A percentile compares a stretch with the other conserved stretches of the same genome.
These are phyloP conservation scores for Daldinia concentrica DNA, from an alignment of 495 filamentous ascomycete genomes.

Conservation along the genomic window DNA sequence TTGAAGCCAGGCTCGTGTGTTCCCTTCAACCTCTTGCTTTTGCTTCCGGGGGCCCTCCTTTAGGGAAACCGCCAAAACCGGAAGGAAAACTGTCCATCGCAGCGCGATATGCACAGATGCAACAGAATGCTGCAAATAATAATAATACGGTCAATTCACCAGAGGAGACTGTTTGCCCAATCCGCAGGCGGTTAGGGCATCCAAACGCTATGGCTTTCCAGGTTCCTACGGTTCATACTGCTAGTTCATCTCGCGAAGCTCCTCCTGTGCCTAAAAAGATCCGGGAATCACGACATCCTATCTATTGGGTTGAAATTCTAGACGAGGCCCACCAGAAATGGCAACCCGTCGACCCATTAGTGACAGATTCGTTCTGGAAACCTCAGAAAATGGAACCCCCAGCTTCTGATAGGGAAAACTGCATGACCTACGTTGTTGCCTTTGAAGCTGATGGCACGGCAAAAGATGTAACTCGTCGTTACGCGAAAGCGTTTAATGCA, in stretches of 20 bases:
- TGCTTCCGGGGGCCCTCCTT: constrained; percentile 59
- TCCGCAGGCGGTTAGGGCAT: constrained; percentile 54
- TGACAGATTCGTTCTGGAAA: constrained; percentile 78
- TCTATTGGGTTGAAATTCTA: constrained; percentile 95
- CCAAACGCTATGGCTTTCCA: constrained; percentile 53
- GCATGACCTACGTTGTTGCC: constrained; percentile 82
- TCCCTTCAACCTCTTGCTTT: constrained; percentile 88
- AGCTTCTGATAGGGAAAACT: constrained; percentile 73
- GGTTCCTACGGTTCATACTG: constrained; percentile 41
- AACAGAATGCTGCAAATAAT: constrained; percentile 34
- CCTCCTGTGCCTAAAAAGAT: constrained; percentile 51
- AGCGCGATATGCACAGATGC: constrained; percentile 46
- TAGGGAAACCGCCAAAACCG: constrained; percentile 57
- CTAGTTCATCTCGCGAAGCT: constrained; percentile 37
- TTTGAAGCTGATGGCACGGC: constrained; percentile 80
- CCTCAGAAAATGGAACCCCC: constrained; percentile 81
- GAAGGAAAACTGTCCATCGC: constrained; percentile 40
- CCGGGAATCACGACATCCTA: constrained; percentile 74
- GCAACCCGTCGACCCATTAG: constrained; percentile 86
- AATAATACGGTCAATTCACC: constrained; percentile 23
- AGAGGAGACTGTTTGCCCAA: constrained; percentile 28
- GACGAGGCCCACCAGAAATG: constrained; percentile 87
- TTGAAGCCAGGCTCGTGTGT: constrained; percentile 89
- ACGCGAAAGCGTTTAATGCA: constrained; percentile 82
- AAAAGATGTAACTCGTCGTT: constrained; percentile 83